Base-by-base conservation (phyloP, 2,329 filamentous ascomycete genomes). In the Truncatella angustata region DNA sequence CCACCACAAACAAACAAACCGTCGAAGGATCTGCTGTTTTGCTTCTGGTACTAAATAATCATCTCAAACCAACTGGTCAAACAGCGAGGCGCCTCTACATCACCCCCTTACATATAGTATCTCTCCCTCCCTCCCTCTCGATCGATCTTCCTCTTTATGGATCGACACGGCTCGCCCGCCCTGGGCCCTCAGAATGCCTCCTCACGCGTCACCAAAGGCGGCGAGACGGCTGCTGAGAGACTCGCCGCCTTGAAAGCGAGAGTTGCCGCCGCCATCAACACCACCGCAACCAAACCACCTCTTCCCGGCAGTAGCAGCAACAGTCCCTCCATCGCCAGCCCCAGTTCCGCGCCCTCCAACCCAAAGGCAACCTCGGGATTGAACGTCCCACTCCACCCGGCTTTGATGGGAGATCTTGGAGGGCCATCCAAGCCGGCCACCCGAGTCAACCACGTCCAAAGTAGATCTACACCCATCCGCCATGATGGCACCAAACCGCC, bases 171-270 rank as follows among this genome's bases (percentile, higher is more conserved):
- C 52, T 73, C 74, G 12, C 71, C 75, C 14, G 76, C 79, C 51
- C 73, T 84, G n/a, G 79, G 75, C 24, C 80, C 81, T 53, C 79
- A 78, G 43, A 78, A 79, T 60, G 64, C 70, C 37, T 68, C 75
- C 4, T 79, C 78, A 21, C 74, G 80, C 54, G 70, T 85, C 28
- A 76, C 81, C 63, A 78, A 84, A 61, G 43, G 43, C 20, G 62
- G 77, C 43, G 74, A 83, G 58, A 78, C 80, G 16, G 75, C 81
- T 57, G 78, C 86, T 64, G 78, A 90, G 70, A 78, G 82, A 57
- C 76, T 93, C 58, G 90, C 90, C 44, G 86, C 88, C 39, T 80
- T 95, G 65, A 92, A 88, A 69, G 89, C 89, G 21, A 82, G 90
- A 60, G 87, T 94, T 11, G 87, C 88, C 44, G 88, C 88, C 46